Percentiles rank a stretch among this genome's conserved stretches.
phyloP scores from a whole-genome alignment of 2,329 filamentous ascomycete genomes.

The Lasiodiplodia sp. region DNA sequence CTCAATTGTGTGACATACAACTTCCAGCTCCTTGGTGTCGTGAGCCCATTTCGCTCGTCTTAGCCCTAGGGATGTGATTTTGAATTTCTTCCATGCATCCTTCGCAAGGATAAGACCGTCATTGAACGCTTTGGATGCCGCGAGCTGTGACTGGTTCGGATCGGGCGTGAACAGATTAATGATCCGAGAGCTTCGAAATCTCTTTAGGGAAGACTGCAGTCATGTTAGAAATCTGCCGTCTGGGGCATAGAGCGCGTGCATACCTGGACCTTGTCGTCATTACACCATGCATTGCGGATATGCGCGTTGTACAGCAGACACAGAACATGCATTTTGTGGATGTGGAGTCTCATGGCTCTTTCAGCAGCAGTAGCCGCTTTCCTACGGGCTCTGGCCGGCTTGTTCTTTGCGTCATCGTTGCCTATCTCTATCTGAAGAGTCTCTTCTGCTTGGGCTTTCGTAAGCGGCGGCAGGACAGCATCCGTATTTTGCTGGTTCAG shows the following conservation, averaged over 20 bases:
- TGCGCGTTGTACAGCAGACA: slow-evolving; percentile 82
- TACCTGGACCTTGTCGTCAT: slow-evolving; percentile 73
- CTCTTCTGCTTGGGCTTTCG: slow-evolving; percentile 44
- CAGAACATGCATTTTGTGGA: slow-evolving; percentile 87
- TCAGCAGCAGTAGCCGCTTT: slow-evolving; percentile 64
- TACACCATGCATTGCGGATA: slow-evolving; percentile 87
- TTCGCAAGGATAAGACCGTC: slow-evolving; percentile 71
- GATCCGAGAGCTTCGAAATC: slow-evolving; percentile 71
- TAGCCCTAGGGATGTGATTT: slow-evolving; percentile 38
- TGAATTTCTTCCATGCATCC: slow-evolving; percentile 28
- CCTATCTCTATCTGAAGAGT: slow-evolving; percentile 50
- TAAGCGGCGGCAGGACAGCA: slow-evolving; percentile 33
- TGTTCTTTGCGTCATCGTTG: slow-evolving; percentile 40
- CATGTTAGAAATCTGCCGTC: slow-evolving; percentile 1
- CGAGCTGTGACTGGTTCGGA: slow-evolving; percentile 73
- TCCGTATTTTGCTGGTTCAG: slow-evolving; percentile 39
- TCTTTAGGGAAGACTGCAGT: slow-evolving; percentile 36
- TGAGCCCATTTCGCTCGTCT: slow-evolving; percentile 72
- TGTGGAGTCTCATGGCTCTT: slow-evolving; percentile 68
- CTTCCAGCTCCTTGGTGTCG: slow-evolving; percentile 56
- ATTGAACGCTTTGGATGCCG: slow-evolving; percentile 76
- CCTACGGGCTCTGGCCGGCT: slow-evolving; percentile 49
- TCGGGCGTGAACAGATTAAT: slow-evolving; percentile 73
- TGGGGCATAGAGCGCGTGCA: background rate
- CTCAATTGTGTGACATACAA: slow-evolving; percentile 12